Evolutionary conservation across 78 protist species (phyloP).

Genomic region (Diacronema lutheri): DNA sequence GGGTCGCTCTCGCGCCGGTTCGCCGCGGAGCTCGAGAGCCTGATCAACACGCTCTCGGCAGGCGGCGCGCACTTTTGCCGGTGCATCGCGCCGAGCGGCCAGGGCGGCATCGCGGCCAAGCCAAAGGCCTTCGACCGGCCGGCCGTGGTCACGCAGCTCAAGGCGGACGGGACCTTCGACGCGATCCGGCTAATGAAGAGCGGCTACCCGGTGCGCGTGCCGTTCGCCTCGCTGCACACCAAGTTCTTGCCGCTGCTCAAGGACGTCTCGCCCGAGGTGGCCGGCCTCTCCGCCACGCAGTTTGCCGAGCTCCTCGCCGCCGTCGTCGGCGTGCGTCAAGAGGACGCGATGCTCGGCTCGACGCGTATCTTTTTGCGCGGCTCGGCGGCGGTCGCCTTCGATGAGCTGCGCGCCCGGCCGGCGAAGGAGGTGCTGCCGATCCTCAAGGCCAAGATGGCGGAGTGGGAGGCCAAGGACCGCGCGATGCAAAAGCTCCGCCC

Average conservation of each 20-base stretch:
- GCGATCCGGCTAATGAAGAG: slow-evolving; percentile 69
- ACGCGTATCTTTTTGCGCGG: neutral
- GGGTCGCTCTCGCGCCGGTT: slow-evolving; percentile 21
- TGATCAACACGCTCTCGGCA: neutral
- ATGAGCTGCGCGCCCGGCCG: neutral
- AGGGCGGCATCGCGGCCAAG: slow-evolving; percentile 47
- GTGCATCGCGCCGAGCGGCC: slow-evolving; percentile 86
- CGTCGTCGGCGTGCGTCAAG: neutral
- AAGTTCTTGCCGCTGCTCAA: slow-evolving; percentile 19
- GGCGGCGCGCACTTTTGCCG: slow-evolving; percentile 76
- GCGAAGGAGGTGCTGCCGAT: neutral
- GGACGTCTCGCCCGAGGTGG: neutral
- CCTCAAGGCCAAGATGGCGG: neutral
- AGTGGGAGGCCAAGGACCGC: neutral
- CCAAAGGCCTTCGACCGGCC: slow-evolving; percentile 38
- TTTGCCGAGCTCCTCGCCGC: neutral
- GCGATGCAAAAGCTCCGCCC: no score
- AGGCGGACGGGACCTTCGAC: slow-evolving; percentile 88
- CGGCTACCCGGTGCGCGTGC: slow-evolving; percentile 74
- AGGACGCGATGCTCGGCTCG: neutral
- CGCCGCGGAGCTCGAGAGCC: slow-evolving; percentile 61
- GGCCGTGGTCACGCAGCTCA: slow-evolving; percentile 63
- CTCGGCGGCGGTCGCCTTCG: neutral
- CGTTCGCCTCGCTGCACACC: slow-evolving; percentile 50
- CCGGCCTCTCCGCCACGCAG: neutral